Conservation (phyloP, 202 grass and related monocot genomes). For the Panicum hallii region DNA sequence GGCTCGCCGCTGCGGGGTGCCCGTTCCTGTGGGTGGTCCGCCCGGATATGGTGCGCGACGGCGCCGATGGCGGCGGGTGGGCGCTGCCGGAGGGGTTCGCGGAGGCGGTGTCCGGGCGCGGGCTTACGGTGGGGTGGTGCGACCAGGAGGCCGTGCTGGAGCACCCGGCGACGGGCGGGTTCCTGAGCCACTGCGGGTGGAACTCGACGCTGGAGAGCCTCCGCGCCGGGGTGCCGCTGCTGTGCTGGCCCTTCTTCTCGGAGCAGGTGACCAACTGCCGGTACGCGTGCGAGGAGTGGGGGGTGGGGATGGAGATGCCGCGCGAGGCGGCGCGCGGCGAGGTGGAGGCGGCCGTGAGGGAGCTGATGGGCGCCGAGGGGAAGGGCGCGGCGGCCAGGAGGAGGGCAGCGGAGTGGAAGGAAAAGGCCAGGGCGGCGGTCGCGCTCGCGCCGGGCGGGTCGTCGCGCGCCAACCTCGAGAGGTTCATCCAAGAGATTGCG, state of each 20-base stretch:
- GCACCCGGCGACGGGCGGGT: slow-evolving; percentile 51
- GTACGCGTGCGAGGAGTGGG: slow-evolving; percentile 67
- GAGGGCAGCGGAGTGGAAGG: slow-evolving; percentile 58
- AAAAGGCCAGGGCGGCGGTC: slow-evolving; percentile 46
- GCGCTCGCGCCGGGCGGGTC: slow-evolving; percentile 34
- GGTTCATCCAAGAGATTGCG: slow-evolving; percentile 50
- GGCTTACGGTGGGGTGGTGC: slow-evolving; percentile 61
- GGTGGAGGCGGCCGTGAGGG: slow-evolving; percentile 57
- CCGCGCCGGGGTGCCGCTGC: slow-evolving; percentile 51
- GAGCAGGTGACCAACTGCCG: slow-evolving; percentile 69
- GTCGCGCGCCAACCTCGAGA: slow-evolving; percentile 44
- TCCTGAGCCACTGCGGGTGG: slow-evolving; percentile 66
- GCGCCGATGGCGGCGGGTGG: background rate
- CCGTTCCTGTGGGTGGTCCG: slow-evolving; percentile 70
- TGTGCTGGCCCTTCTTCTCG: slow-evolving; percentile 76
- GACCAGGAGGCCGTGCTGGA: slow-evolving; percentile 67
- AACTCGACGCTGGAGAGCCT: slow-evolving; percentile 64
- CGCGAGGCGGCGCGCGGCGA: slow-evolving; percentile 36
- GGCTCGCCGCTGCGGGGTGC: slow-evolving; percentile 34
- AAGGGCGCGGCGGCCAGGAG: slow-evolving; percentile 44
- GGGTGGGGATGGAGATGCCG: slow-evolving; percentile 59
- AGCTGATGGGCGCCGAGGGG: slow-evolving; percentile 50
- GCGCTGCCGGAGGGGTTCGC: slow-evolving; percentile 40
- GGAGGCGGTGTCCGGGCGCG: slow-evolving; percentile 41
- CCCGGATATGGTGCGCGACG: slow-evolving; percentile 51